Conservation (phyloP, 208 protist species). For the Trypanosoma brucei region DNA sequence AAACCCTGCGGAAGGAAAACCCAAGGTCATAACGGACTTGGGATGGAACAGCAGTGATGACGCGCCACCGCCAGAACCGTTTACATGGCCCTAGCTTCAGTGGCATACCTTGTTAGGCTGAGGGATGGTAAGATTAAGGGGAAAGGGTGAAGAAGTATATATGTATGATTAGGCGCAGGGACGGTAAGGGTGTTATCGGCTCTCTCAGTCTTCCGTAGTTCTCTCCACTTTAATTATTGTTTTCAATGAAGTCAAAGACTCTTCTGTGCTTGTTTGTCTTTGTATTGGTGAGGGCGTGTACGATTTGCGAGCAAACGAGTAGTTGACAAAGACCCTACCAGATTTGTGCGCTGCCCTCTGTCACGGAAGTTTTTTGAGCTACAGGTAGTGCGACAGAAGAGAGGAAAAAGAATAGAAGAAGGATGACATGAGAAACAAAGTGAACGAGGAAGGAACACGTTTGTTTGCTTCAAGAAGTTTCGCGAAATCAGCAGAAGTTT, state of each 20-base stretch:
- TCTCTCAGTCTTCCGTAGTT: background rate
- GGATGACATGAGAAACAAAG: background rate
- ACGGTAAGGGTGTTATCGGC: background rate
- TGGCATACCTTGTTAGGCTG: background rate
- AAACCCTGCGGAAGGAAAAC: constrained; percentile 46
- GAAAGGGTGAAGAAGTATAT: background rate
- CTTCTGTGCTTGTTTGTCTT: too few species aligned
- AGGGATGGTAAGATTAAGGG: constrained; percentile 1
- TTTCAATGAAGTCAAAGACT: too few species aligned
- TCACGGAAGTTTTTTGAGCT: background rate
- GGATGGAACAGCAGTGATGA: constrained; percentile 44
- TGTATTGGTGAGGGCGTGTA: too few species aligned
- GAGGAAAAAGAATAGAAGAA: constrained; percentile 3
- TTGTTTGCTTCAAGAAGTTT: too few species aligned
- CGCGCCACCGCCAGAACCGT: constrained; percentile 70
- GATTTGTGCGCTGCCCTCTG: too few species aligned
- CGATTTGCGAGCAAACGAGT: background rate
- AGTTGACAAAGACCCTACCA: background rate
- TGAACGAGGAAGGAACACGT: background rate
- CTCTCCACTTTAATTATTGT: too few species aligned
- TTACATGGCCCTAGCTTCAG: constrained; percentile 60
- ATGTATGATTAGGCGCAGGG: background rate
- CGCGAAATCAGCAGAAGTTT: too few species aligned
- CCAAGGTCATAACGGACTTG: constrained; percentile 46
- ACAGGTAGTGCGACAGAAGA: background rate